Percentiles rank a stretch among this genome's conserved stretches.
phyloP scores from a whole-genome alignment of 2,329 filamentous ascomycete species.

The Xylariaceae sp. region DNA sequence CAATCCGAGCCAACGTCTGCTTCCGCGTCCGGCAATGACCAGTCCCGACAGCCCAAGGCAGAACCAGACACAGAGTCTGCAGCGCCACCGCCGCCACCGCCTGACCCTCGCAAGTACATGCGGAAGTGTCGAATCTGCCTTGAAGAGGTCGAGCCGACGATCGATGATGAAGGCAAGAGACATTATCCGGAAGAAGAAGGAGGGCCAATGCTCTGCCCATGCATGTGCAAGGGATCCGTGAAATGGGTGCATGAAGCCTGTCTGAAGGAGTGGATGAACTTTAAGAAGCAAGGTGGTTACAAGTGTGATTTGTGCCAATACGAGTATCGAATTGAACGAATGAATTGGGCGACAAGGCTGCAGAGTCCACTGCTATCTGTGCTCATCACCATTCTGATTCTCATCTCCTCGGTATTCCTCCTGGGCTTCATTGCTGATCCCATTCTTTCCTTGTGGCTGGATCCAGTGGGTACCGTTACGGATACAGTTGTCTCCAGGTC shows the following conservation, averaged over 20 bases:
- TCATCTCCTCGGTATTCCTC: conserved; percentile 69
- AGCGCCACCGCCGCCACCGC: no score
- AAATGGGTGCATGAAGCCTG: conserved; percentile 94
- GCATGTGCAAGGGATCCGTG: conserved; percentile 87
- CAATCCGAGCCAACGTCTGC: conserved; percentile 7
- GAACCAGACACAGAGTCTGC: conserved; percentile 6
- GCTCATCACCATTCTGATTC: conserved; percentile 65
- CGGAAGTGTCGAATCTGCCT: conserved; percentile 81
- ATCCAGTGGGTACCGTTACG: conserved; percentile 63
- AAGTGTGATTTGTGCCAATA: conserved; percentile 86
- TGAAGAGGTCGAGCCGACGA: conserved; percentile 57
- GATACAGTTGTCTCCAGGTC: conserved; percentile 44
- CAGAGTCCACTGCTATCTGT: conserved; percentile 65
- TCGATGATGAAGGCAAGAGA: conserved; percentile 23
- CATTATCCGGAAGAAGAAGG: conserved; percentile 23
- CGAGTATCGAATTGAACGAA: conserved; percentile 70
- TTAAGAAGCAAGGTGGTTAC: conserved; percentile 76
- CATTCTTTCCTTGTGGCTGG: conserved; percentile 82
- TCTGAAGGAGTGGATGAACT: conserved; percentile 74
- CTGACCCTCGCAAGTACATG: neutral
- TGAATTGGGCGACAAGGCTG: conserved; percentile 70
- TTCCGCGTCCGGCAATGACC: conserved; percentile 11
- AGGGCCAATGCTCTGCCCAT: conserved; percentile 72
- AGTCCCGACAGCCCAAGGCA: conserved; percentile 11
- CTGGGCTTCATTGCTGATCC: conserved; percentile 92